phyloP scores from a whole-genome alignment of 257 asterid genomes.

The Cruciata laevipes region DNA sequence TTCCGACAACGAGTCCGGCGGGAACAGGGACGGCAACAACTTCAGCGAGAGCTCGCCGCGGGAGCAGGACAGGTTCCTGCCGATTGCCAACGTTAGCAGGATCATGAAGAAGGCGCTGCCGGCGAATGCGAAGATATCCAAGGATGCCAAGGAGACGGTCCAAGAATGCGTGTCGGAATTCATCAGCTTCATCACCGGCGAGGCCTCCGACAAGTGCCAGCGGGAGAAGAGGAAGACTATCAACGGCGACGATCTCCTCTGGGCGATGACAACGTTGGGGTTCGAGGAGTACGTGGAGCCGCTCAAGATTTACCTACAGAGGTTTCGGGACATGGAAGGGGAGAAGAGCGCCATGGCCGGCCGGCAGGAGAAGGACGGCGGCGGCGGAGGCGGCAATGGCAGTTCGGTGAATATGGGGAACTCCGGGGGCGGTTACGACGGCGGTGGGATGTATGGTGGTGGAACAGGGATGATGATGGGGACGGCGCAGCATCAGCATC shows the following conservation, averaged over 20 bases:
- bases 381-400: constrained; percentile 21
- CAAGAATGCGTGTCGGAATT: constrained; percentile 36
- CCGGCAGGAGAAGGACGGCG: constrained; percentile 27
- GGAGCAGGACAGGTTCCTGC: constrained; percentile 33
- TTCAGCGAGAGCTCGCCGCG: constrained; percentile 22
- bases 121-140: constrained; percentile 29
- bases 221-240: constrained; percentile 37
- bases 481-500: constrained; percentile 19
- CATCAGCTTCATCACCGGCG: constrained; percentile 34
- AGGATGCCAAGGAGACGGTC: constrained; percentile 31
- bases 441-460: constrained; percentile 24
- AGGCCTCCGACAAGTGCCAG: constrained; percentile 35
- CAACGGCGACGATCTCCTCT: constrained; percentile 47
- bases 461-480: constrained; percentile 22
- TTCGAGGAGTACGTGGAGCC: constrained; percentile 47
- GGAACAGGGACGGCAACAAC: constrained; percentile 37
- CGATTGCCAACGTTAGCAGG: constrained; percentile 32
- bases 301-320: constrained; percentile 38
- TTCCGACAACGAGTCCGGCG: constrained; percentile 84
- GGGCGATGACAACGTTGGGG: constrained; percentile 48
- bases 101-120: constrained; percentile 31
- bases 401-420: constrained; percentile 31
- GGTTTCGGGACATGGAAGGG: constrained; percentile 50
- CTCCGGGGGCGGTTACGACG: constrained; percentile 25
- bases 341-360: constrained; percentile 51